Evolutionary conservation across 1,284 basidiomycete species (phyloP), one percentile per base, ranked within the genome.

Genomic region (Crocinoboletus sp.): DNA sequence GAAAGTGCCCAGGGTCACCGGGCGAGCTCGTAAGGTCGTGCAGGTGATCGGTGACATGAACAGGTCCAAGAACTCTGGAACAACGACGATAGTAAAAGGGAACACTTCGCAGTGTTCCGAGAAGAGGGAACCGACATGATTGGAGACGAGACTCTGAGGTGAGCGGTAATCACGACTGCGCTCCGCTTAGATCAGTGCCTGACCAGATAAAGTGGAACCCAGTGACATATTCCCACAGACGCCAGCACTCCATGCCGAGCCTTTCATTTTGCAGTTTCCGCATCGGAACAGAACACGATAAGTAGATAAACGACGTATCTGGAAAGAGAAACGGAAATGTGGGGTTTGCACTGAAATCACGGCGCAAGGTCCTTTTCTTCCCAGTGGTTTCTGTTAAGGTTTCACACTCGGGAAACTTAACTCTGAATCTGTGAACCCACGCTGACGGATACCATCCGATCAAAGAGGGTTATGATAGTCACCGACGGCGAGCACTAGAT

Each of bases 111-210:
- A 45, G 22, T 40, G 32, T 45, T 41, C 34, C 48, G 16, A 50
- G 44, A 58, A 46, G 41, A 36, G 47, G 50, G 44, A 58, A 41
- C 23, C 35, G 45, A 42, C 54, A 55, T 59, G 57, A 49, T 55
- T 57, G 54, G 35, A 43, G 37, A 46, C 29, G 44, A 61, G n/a
- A n/a, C n/a, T n/a, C n/a, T n/a, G n/a, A n/a, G n/a, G 48, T 31
- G 30, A 53, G 59, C 52, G 52, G 59, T 56, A 47, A 60, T 63
- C 57, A 58, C 46, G 33, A 51, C 44, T 41, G 39, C 38, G 43
- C 47, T 49, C 61, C 49, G 52, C 41, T 46, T 39, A 47, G 44
- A 60, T 62, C 57, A 60, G 61, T 59, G 61, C 61, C 58, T 59
- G 58, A 50, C 59, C 34, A 52, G 51, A 61, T 61, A 49, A 49